Conservation (phyloP, 805 yeast genomes). For the Wickerhamiella qilinensis region DNA sequence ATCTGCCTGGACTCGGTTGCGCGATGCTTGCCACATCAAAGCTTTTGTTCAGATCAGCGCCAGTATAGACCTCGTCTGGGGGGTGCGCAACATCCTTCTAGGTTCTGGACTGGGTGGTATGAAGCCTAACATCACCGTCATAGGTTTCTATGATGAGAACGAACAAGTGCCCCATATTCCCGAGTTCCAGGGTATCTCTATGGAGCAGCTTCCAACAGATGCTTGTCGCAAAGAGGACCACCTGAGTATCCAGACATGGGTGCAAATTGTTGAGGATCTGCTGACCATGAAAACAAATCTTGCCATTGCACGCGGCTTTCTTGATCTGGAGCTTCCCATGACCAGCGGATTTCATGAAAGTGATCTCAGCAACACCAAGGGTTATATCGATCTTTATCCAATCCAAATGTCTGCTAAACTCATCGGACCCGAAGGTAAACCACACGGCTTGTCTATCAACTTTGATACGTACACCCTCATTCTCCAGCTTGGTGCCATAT, state of each 20-base stretch:
- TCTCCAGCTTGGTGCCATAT: slow-evolving; percentile 81
- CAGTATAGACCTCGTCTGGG: slow-evolving; percentile 85
- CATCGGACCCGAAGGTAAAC: slow-evolving; percentile 44
- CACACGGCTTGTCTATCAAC: slow-evolving; percentile 64
- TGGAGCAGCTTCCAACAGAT: slow-evolving; percentile 61
- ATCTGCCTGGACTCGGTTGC: slow-evolving; percentile 65
- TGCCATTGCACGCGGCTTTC: slow-evolving; percentile 85
- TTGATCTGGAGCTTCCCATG: slow-evolving; percentile 45
- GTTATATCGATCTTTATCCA: slow-evolving; percentile 79
- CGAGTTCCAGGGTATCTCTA: slow-evolving; percentile 17
- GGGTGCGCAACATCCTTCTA: slow-evolving; percentile 75
- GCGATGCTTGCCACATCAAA: slow-evolving; percentile 65
- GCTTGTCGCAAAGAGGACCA: slow-evolving; percentile 52
- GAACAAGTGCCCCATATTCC: slow-evolving; percentile 9
- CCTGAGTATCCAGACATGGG: slow-evolving; percentile 70
- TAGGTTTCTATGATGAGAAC: slow-evolving; percentile 67
- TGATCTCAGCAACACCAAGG: slow-evolving; percentile 19
- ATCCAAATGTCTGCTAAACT: slow-evolving; percentile 89
- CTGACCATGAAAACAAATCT: slow-evolving; percentile 78
- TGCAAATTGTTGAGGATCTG: slow-evolving; percentile 78
- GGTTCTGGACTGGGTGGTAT: slow-evolving; percentile 98
- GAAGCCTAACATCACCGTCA: slow-evolving; percentile 88
- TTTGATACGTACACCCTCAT: slow-evolving; percentile 93
- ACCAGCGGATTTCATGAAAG: slow-evolving; percentile 15
- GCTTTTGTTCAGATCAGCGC: slow-evolving; percentile 89